Conservation (phyloP, 805 yeast genomes). For the Teunomyces stri region DNA sequence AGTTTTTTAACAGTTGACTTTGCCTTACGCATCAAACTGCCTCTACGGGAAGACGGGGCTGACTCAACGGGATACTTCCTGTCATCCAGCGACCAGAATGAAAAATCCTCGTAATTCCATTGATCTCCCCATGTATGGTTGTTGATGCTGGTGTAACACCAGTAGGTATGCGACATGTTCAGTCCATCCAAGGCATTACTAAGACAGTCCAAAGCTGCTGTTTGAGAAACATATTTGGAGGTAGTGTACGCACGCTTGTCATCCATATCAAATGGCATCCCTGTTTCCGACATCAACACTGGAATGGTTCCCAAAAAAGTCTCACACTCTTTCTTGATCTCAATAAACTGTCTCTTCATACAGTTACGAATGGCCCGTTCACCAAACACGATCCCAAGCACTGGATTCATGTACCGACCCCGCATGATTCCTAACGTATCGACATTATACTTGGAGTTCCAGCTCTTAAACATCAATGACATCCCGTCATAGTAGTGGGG, state of each 20-base stretch:
- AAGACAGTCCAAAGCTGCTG: conserved; percentile 80
- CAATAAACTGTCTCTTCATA: conserved; percentile 63
- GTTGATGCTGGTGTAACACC: conserved; percentile 80
- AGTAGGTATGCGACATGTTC: conserved; percentile 69
- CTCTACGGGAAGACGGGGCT: conserved; percentile 6
- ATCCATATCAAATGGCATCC: conserved; percentile 97
- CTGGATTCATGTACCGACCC: conserved; percentile 69
- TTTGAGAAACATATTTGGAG: conserved; percentile 73
- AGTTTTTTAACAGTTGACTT: conserved; percentile 8
- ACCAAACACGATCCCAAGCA: conserved; percentile 76
- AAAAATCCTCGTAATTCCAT: conserved; percentile 94
- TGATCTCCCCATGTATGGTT: conserved; percentile 83
- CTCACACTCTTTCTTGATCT: conserved; percentile 62
- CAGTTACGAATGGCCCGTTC: conserved; percentile 74
- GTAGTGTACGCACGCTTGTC: conserved; percentile 62
- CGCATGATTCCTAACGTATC: conserved; percentile 88
- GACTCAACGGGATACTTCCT: conserved; percentile 16
- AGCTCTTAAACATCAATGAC: conserved; percentile 85
- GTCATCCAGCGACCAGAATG: conserved; percentile 78
- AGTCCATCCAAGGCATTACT: conserved; percentile 75
- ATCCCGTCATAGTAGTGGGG: conserved; percentile 96
- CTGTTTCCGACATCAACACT: conserved; percentile 86
- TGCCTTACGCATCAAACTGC: conserved; percentile 7
- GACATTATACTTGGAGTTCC: conserved; percentile 82
- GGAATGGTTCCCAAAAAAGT: conserved; percentile 69